Conservation (phyloP, 1,284 basidiomycete genomes). For the Ceratobasidium theobromae region DNA sequence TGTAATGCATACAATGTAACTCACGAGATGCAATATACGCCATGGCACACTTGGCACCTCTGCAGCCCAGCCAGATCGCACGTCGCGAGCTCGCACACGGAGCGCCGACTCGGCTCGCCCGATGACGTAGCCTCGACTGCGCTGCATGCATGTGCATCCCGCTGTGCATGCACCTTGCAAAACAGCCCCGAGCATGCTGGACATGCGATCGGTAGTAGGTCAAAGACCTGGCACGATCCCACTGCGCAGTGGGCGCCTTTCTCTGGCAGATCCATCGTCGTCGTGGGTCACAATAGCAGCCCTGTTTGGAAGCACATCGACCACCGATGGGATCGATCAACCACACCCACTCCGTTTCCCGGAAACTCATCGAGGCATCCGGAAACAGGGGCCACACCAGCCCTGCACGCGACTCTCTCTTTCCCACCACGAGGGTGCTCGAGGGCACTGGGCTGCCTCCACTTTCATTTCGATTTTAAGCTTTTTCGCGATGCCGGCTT, state of each 20-base stretch:
- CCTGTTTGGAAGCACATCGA: background rate
- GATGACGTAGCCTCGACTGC: constrained; percentile 26
- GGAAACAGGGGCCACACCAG: background rate
- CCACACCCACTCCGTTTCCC: background rate
- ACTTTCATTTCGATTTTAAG: constrained; percentile 20
- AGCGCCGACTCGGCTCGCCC: constrained; percentile 6
- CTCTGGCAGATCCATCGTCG: constrained; percentile 44
- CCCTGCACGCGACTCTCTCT: background rate
- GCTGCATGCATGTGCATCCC: constrained; percentile 59
- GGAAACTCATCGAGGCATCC: background rate
- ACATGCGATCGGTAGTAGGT: constrained; percentile 68
- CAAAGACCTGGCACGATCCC: constrained; percentile 54
- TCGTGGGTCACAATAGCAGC: too few species aligned
- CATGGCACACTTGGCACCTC: constrained; percentile 47
- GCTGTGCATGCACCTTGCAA: constrained; percentile 59
- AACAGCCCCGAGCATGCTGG: constrained; percentile 51
- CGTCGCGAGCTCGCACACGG: constrained; percentile 50
- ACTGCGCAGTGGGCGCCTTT: constrained; percentile 61
- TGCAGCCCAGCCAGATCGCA: constrained; percentile 49
- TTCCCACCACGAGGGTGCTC: background rate
- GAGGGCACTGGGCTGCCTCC: background rate
- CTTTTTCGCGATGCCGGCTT: constrained; percentile 2
- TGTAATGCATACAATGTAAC: constrained; percentile 34
- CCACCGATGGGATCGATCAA: background rate
- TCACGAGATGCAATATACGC: constrained; percentile 65